Base-by-base conservation (phyloP, 78 protist species). In the Paratrimastix pyriformis region DNA sequence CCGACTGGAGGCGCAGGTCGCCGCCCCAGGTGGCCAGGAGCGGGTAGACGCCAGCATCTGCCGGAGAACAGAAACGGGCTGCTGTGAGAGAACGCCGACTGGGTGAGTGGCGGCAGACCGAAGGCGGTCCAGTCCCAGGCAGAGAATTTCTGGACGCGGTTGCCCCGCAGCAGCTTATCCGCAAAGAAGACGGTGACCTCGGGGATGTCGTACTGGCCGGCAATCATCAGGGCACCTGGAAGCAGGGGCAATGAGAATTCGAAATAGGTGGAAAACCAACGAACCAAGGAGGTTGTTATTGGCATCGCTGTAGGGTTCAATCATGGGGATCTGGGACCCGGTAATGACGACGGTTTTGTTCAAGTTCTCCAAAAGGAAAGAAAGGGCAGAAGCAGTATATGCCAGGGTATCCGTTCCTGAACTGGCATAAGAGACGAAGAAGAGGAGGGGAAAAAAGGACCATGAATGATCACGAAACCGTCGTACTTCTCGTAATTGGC, bases 291-390 rank as follows among this genome's bases (percentile, higher is more conserved):
- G 38, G 48, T 73, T 73, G 55, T 32, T 33, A 54, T n/a, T 33
- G 1, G 40, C 77, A 32, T 68, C 73, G 43, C 21, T 38, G 43
- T 30, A 6, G 26, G 48, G 6, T 11, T 68, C 73, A 7, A 39
- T 5, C 32, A 68, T n/a, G 29, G 73, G 73, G 29, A 68, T 68
- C 44, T 68, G 73, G 8, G 43, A 32, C 38, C 59, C 66, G 32
- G 65, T 75, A 2, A 45, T 43, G 70, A 75, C 40, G 2, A 75
- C 37, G 8, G 37, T 48, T 38, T 52, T 52, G 45, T 45, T 40
- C 30, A 58, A 1, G 70, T 57, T 75, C 44, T 42, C 40, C 40
- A 46, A 11, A n/a, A 75, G 39, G 65, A 75, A 75, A 4, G 79
- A 59, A 44, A 75, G 33, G 24, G 72, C 57, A 55, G 72, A 33